Percentiles rank a stretch among this genome's conserved stretches.
Conservation (phyloP, 352 stramenopile genomes). For the Pythium aphanidermatum region DNA sequence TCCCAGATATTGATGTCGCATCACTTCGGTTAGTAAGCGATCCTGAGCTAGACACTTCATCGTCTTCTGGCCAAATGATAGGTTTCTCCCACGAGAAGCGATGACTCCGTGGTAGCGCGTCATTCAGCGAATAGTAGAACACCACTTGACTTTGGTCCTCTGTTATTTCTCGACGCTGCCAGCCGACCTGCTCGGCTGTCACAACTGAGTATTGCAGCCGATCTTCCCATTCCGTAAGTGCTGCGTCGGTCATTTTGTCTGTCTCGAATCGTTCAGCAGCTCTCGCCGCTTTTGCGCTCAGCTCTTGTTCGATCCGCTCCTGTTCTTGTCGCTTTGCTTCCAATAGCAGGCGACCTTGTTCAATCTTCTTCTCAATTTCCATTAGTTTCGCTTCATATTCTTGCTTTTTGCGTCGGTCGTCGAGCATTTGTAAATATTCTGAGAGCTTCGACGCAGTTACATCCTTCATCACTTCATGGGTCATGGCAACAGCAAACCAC, state of each 20-base stretch:
- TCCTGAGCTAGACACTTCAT: background rate
- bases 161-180: slow-evolving; percentile 54
- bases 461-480: slow-evolving; percentile 45
- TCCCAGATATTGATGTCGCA: slow-evolving; percentile 1
- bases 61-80: slow-evolving; percentile 24
- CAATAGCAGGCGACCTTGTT: slow-evolving; percentile 39
- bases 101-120: slow-evolving; percentile 26
- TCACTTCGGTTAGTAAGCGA: slow-evolving; percentile 14
- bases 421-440: slow-evolving; percentile 36
- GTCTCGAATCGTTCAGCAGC: slow-evolving; percentile 22
- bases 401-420: slow-evolving; percentile 30
- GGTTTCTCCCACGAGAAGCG: slow-evolving; percentile 52
- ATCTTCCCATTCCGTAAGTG: slow-evolving; percentile 40
- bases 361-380: slow-evolving; percentile 65
- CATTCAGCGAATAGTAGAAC: slow-evolving; percentile 68
- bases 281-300: slow-evolving; percentile 29
- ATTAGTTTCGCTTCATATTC: slow-evolving; percentile 51
- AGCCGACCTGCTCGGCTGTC: slow-evolving; percentile 38
- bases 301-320: slow-evolving; percentile 45
- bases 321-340: slow-evolving; percentile 63
- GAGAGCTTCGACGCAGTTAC: slow-evolving; percentile 38
- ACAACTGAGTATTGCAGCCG: slow-evolving; percentile 39
- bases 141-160: slow-evolving; percentile 39
- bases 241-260: slow-evolving; percentile 15
- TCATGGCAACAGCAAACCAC: slow-evolving; percentile 47